These are phyloP conservation scores for Syzygium grande DNA, from an alignment of 345 rosid species.

Conservation along the genomic window DNA sequence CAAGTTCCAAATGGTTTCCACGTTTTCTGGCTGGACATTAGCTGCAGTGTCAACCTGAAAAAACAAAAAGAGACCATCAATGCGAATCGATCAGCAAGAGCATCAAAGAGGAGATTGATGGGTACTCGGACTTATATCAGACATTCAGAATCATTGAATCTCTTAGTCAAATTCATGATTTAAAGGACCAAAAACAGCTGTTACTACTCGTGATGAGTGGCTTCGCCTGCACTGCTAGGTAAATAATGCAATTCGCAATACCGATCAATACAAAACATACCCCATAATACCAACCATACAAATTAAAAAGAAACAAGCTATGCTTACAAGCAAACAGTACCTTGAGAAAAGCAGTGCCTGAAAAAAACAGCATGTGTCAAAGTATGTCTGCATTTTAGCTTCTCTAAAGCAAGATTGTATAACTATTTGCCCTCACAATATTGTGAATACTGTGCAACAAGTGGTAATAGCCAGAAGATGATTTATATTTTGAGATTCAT, in stretches of 20 bases:
- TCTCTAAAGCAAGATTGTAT: not conserved
- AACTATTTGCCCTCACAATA: not conserved
- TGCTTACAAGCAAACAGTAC: not conserved
- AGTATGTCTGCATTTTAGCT: not conserved
- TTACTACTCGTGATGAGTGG: not conserved
- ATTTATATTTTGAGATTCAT: not conserved
- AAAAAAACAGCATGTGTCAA: not conserved
- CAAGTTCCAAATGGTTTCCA: constrained; percentile 83
- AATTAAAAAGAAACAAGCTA: not conserved
- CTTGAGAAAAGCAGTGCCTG: not conserved
- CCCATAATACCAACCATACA: not conserved
- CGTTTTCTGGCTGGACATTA: constrained; percentile 84
- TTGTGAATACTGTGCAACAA: not conserved
- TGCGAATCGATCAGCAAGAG: not conserved
- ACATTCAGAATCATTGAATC: not conserved
- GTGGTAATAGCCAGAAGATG: not conserved
- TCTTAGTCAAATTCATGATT: not conserved
- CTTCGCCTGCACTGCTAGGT: not conserved
- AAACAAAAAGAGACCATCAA: not conserved
- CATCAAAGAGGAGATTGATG: not conserved
- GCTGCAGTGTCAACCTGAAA: constrained; percentile 84
- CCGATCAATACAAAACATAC: not conserved
- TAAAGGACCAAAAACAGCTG: not conserved
- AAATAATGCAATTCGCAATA: not conserved
- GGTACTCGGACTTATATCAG: not conserved